These are phyloP conservation scores for Pleurotus giganteus DNA, from an alignment of 768 basidiomycete species.

Conservation along the genomic window DNA sequence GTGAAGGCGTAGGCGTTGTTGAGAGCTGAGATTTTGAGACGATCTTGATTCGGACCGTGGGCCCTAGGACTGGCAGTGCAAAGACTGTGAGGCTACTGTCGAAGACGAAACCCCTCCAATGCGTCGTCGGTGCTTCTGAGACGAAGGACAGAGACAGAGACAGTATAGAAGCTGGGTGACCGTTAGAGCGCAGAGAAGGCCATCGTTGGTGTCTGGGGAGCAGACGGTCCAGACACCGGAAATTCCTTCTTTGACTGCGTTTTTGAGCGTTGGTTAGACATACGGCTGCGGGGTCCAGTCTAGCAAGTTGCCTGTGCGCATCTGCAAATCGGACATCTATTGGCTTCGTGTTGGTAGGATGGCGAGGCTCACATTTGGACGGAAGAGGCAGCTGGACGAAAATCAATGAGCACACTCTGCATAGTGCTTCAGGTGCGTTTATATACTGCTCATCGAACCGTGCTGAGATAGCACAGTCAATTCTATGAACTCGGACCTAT, in stretches of 20 bases:
- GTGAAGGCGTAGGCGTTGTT: too few relatives aligned
- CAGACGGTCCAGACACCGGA: too few relatives aligned
- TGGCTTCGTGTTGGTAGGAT: constrained; percentile 98
- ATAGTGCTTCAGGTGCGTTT: constrained; percentile 86
- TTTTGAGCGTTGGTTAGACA: constrained; percentile 51
- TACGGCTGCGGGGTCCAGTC: constrained; percentile 92
- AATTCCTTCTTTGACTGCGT: not conserved
- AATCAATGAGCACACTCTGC: constrained; percentile 93
- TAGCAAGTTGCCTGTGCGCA: constrained; percentile 99
- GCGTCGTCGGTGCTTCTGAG: too few relatives aligned
- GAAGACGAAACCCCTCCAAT: too few relatives aligned
- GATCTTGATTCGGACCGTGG: too few relatives aligned
- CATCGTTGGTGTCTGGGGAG: too few relatives aligned
- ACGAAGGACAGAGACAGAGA: too few relatives aligned
- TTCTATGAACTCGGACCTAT: constrained; percentile 97
- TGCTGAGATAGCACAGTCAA: constrained; percentile 59
- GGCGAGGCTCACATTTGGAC: constrained; percentile 99
- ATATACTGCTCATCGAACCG: not conserved
- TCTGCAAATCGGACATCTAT: constrained; percentile 93
- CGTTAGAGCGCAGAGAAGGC: too few relatives aligned
- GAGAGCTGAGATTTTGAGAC: too few relatives aligned
- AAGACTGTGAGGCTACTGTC: too few relatives aligned
- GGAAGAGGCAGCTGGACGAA: constrained; percentile 86
- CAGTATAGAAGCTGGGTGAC: too few relatives aligned
- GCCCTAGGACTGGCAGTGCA: too few relatives aligned